Base-by-base conservation (phyloP, 306 rosid genomes). In the Clitoria ternatea region DNA sequence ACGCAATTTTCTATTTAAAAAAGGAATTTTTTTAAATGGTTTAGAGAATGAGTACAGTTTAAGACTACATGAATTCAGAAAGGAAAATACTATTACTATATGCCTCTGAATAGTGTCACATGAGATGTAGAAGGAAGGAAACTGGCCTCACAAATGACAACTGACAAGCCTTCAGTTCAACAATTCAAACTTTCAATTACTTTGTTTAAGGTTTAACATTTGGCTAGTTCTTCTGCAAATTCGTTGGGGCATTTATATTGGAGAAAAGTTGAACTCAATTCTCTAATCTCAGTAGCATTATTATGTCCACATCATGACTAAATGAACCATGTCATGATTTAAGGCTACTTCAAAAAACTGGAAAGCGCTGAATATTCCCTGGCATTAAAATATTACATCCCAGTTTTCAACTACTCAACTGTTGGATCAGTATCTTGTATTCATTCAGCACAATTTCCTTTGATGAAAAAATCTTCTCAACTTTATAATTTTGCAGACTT, bases 241-340 rank as follows among this genome's bases (percentile, higher is more conserved):
- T 27, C 35, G 17, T 62, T 4, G 54, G 39, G 23, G 39, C 39
- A 39, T 33, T 33, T 18, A 37, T 20, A 20, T 23, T 20, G 61
- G 77, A 60, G 32, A 72, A 12, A 49, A 36, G 23, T 15, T 71
- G 60, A 59, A 13, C 18, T 59, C 48, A 45, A n/a, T n/a, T n/a
- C n/a, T n/a, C 45, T 32, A 59, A 30, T 59, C 36, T 59, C 69
- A 42, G 10, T n/a, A 12, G 30, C 60, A 42, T 18, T 29, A 3
- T 35, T 17, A 27, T 17, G 52, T 22, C 14, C 4, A 48, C 49
- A n/a, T 52, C 49, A n/a, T 52, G 8, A 23, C 8, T 11, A 15
- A 29, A 11, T 47, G 44, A 8, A 27, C 44, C 18, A 9, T 27
- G 15, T n/a, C 24, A 17, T 17, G 24, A 14, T 43, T 27, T 40